phyloP scores from a whole-genome alignment of 306 rosid genomes.

The Quercus bicolor region DNA sequence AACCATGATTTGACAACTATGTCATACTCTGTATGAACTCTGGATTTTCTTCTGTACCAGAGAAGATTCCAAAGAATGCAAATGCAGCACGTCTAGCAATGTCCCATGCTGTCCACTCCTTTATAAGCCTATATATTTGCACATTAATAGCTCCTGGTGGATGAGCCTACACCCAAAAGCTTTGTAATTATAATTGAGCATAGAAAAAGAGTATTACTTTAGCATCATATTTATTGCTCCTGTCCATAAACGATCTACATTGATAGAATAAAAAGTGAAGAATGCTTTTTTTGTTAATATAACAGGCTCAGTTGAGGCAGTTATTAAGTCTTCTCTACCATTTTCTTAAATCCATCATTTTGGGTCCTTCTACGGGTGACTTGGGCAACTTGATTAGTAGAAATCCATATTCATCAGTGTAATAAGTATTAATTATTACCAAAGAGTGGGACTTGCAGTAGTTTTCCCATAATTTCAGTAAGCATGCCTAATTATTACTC shows the following conservation, averaged over 20 bases:
- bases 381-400: background rate
- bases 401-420: background rate
- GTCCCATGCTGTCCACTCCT: conserved; percentile 99
- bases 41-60: conserved; percentile 98
- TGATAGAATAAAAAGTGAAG: background rate
- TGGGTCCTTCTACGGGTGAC: background rate
- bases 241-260: background rate
- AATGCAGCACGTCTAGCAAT: conserved; percentile 96
- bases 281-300: background rate
- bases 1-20: background rate
- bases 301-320: background rate
- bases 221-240: background rate
- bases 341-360: background rate
- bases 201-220: background rate
- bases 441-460: background rate
- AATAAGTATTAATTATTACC: background rate
- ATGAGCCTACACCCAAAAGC: conserved; percentile 56
- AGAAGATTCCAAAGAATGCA: conserved; percentile 91
- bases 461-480: background rate
- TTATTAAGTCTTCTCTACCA: background rate
- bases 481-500: no score
- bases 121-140: conserved; percentile 95
- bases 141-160: conserved; percentile 83
- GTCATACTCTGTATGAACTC: conserved; percentile 68
- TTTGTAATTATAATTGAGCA: background rate